Percentiles rank a stretch among this genome's conserved stretches.
These are phyloP conservation scores for Lepiota venenata DNA, from an alignment of 768 basidiomycete species.

Conservation along the genomic window DNA sequence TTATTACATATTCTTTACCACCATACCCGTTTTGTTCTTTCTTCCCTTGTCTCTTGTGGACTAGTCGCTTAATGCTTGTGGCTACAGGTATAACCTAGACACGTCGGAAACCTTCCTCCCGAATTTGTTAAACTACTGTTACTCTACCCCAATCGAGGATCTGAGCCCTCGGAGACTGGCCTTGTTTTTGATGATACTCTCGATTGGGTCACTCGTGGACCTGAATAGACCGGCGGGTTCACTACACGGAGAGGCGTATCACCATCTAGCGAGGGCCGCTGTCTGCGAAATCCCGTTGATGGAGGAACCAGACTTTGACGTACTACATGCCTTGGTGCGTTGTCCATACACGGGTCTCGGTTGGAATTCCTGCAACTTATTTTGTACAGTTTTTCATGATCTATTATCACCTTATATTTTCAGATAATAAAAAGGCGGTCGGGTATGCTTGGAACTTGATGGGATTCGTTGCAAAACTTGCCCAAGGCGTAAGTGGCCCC, in stretches of 20 bases:
- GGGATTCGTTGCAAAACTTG: slow-evolving; percentile 71
- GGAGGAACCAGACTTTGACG: slow-evolving; percentile 73
- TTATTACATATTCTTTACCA: slow-evolving; percentile 8
- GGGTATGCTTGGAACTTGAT: slow-evolving; percentile 76
- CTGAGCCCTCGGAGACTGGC: slow-evolving; percentile 66
- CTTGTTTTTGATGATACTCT: slow-evolving; percentile 67
- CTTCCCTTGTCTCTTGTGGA: neutral
- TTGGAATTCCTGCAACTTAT: slow-evolving; percentile 1
- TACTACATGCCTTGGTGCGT: slow-evolving; percentile 60
- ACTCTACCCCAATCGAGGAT: slow-evolving; percentile 54
- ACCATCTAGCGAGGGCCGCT: slow-evolving; percentile 62
- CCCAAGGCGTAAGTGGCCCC: slow-evolving; percentile 56
- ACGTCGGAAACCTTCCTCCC: slow-evolving; percentile 68
- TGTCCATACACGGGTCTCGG: neutral
- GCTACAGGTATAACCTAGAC: slow-evolving; percentile 61
- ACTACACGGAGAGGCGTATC: slow-evolving; percentile 61
- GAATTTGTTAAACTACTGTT: slow-evolving; percentile 67
- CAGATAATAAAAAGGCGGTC: slow-evolving; percentile 68
- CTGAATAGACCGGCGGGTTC: slow-evolving; percentile 51
- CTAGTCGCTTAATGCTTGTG: neutral
- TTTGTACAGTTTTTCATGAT: slow-evolving; percentile 56
- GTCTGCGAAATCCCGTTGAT: slow-evolving; percentile 73
- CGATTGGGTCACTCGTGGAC: slow-evolving; percentile 70
- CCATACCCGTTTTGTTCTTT: slow-evolving; percentile 11
- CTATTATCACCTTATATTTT: slow-evolving; percentile 72